A percentile compares a stretch with the other conserved stretches of the same genome.
These are phyloP conservation scores for Candida sanyiensis DNA, from an alignment of 805 yeast genomes.

Conservation along the genomic window DNA sequence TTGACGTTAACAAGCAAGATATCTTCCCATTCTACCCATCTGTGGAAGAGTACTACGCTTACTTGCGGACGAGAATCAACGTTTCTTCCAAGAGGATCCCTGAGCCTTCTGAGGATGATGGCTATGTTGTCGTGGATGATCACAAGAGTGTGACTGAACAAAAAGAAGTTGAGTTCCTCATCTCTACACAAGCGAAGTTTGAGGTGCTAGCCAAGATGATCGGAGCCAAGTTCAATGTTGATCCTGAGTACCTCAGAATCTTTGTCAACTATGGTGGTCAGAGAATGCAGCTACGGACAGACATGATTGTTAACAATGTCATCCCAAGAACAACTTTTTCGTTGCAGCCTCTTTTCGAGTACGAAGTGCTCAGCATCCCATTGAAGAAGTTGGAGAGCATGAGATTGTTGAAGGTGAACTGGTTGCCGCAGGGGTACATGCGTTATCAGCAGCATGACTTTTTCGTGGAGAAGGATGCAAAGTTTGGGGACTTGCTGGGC, in stretches of 20 bases:
- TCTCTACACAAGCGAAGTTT: slow-evolving; percentile 55
- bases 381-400: slow-evolving; percentile 73
- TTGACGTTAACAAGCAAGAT: slow-evolving; percentile 13
- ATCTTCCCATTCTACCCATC: slow-evolving; percentile 31
- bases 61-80: slow-evolving; percentile 54
- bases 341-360: slow-evolving; percentile 48
- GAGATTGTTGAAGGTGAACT: slow-evolving; percentile 57
- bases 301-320: slow-evolving; percentile 28
- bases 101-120: slow-evolving; percentile 41
- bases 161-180: slow-evolving; percentile 51
- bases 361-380: slow-evolving; percentile 72
- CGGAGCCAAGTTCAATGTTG: slow-evolving; percentile 46
- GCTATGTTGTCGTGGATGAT: slow-evolving; percentile 36
- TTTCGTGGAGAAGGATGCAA: slow-evolving; percentile 57
- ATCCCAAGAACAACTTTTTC: slow-evolving; percentile 29
- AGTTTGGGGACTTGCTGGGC: slow-evolving; percentile 47
- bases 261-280: slow-evolving; percentile 60
- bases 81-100: slow-evolving; percentile 43
- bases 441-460: slow-evolving; percentile 66
- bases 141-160: slow-evolving; percentile 24
- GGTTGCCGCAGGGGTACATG: slow-evolving; percentile 69
- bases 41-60: slow-evolving; percentile 45
- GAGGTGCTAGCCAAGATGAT: slow-evolving; percentile 56
- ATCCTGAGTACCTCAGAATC: slow-evolving; percentile 58
- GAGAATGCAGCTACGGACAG: slow-evolving; percentile 40